Evolutionary conservation across 352 stramenopile species (phyloP), one percentile per base, ranked within the genome.

Genomic region (Phytophthora citrophthora): DNA sequence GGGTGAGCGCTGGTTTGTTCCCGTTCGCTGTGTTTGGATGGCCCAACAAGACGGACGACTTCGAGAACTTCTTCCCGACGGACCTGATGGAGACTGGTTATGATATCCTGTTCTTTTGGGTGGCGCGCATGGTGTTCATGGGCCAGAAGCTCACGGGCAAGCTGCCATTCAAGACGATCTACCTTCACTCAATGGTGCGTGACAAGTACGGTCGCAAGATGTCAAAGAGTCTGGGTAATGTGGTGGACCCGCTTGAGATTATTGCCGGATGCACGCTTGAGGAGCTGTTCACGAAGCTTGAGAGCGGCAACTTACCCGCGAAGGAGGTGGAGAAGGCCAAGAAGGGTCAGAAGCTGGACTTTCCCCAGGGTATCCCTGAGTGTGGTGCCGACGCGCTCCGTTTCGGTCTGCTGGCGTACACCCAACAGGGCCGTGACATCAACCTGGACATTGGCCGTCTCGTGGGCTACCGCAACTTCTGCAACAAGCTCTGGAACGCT

Each of bases 101-200:
- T 68, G 98, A 99, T 78, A 99, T 99, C 76, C 70, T 99, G 15
- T 99, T 99, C 81, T 99, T 99, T 77, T 99, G 98, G 98, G 97
- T 99, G 40, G 97, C 97, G 27, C 92, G 97, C 61, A 99, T 99
- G 97, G 83, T 95, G 20, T 96, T 94, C 51, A 91, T 99, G 79
- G 95, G 96, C 52, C 89, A 99, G 54, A 97, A 99, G 72, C 83
- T 99, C 11, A 99, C 95, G 23, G 96, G 91, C 27, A 96, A 98
- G 63, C 86, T 97, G 65, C 98, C 98, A 24, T 99, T 99, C 79
- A 87, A 97, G 68, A 96, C 92, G 5, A 91, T 99, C 50, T 99
- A 98, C 69, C 70, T 99, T 40, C 97, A 99, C 88, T 97, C 96
- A 54, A 97, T 99, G 74, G 97, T 99, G 46, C 91, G 97, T 47